Evolutionary conservation across 768 basidiomycete species (phyloP).

Genomic region (Terana coerulea): DNA sequence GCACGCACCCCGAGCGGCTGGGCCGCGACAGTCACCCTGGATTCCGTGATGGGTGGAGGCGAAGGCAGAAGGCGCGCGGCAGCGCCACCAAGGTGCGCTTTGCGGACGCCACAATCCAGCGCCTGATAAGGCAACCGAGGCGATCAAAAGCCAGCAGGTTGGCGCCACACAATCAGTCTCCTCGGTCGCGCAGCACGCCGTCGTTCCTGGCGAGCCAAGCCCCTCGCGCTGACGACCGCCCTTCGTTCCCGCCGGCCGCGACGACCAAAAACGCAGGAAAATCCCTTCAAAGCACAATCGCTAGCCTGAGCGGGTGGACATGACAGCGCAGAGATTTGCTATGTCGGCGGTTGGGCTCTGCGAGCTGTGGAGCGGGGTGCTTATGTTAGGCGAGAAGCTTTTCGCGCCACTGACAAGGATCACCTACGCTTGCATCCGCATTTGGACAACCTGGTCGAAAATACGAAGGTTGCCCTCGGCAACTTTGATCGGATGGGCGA

Average conservation of each 20-base stretch:
- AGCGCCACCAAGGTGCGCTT: conserved; percentile 5
- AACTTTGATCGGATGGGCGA: no score
- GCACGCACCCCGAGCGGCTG: no score
- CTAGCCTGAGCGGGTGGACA: no score
- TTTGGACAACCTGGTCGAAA: neutral
- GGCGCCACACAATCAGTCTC: conserved; percentile 1
- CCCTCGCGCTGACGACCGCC: no score
- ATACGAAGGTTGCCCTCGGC: neutral
- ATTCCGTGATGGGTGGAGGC: neutral
- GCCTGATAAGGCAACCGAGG: conserved; percentile 3
- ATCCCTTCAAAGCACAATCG: no score
- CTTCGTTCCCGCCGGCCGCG: no score
- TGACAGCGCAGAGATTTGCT: no score
- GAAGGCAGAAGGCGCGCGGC: neutral
- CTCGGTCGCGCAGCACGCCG: neutral
- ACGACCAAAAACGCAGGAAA: no score
- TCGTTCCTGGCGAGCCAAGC: no score
- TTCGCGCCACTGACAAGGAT: neutral
- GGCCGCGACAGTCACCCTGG: no score
- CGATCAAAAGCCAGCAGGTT: neutral
- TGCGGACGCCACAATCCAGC: conserved; percentile 6
- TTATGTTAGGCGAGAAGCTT: neutral
- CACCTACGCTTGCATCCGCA: neutral
- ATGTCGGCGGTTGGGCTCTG: no score
- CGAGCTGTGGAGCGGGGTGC: no score